Evolutionary conservation across 1,284 basidiomycete genomes (phyloP), one percentile per base, ranked within the genome.

Genomic region (Naganishia sp.): DNA sequence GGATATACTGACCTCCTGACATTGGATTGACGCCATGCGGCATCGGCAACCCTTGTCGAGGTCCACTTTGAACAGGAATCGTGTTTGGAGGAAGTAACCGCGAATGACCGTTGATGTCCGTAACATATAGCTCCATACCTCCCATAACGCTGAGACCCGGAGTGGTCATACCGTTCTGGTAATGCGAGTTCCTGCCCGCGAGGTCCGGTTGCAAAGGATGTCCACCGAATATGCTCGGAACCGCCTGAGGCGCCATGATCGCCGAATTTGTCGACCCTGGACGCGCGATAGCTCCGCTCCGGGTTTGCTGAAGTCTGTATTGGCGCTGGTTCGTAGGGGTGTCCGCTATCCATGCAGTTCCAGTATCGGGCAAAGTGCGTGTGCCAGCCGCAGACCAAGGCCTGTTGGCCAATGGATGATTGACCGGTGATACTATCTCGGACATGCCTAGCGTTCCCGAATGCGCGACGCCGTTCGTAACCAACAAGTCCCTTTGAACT

Each of bases 311-410:
- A 31, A 50, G 4, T 25, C 57, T 21, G 23, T 57, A 46, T 43
- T 60, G 57, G 2, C 57, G 57, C 15, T 60, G 57, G 13, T 60
- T 60, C 46, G 50, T 60, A 31, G 57, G 57, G 15, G 57, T 60
- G 2, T 52, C 48, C 3, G 57, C 42, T 33, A 42, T 60, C 46
- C 33, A 45, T 25, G 55, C 16, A 16, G 15, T 16, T 5, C 7
- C 28, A 4, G 21, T 42, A 21, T 45, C 18, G 9, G 21, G 43
- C 28, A 46, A 15, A 46, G 43, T 57, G n/a, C 55, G 55, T 31
- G 55, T 31, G 6, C 25, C 55, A 13, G 42, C 28, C 15, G 55
- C 44, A 21, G 55, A 57, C 55, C 55, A 57, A 2, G 55, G 55
- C n/a, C 55, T 57, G 13, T 15, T 16, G 10, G 43, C 18, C 3